These are phyloP conservation scores for Quercus ilex DNA, from an alignment of 306 rosid species.

Conservation along the genomic window DNA sequence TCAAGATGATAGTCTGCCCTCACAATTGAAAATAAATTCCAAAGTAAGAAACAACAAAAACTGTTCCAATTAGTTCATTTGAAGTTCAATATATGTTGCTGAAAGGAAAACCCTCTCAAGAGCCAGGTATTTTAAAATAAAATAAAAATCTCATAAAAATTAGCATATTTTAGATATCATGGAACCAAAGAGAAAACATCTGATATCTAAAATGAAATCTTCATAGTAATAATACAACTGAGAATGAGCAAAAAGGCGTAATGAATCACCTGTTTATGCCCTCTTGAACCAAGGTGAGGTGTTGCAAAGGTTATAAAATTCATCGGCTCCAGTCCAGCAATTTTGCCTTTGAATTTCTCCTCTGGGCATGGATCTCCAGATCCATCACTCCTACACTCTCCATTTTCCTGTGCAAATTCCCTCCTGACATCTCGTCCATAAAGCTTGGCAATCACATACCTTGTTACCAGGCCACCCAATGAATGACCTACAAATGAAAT, in stretches of 20 bases:
- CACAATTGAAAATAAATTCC: not conserved
- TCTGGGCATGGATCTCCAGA: conserved; percentile 35
- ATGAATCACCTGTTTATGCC: conserved; percentile 69
- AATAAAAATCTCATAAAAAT: not conserved
- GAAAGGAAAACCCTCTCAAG: not conserved
- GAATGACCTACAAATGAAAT: conserved; percentile 81
- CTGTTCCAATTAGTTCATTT: not conserved
- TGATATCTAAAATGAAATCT: not conserved
- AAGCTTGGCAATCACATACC: conserved; percentile 77
- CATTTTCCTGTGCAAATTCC: conserved; percentile 35
- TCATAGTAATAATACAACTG: not conserved
- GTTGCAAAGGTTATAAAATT: conserved; percentile 82
- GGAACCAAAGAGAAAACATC: not conserved
- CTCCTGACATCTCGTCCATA: conserved; percentile 43
- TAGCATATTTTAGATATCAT: not conserved
- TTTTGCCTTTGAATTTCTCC: conserved; percentile 39
- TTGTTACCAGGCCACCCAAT: conserved; percentile 74
- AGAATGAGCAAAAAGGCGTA: not conserved
- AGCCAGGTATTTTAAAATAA: not conserved
- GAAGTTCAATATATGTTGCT: not conserved
- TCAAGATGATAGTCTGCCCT: not conserved
- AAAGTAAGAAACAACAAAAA: not conserved
- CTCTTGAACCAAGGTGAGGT: conserved; percentile 92
- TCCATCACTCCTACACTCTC: conserved; percentile 32
- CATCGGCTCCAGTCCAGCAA: conserved; percentile 81